phyloP scores from a whole-genome alignment of 2,329 filamentous ascomycete species.

The Colletotrichum ledebouriae region DNA sequence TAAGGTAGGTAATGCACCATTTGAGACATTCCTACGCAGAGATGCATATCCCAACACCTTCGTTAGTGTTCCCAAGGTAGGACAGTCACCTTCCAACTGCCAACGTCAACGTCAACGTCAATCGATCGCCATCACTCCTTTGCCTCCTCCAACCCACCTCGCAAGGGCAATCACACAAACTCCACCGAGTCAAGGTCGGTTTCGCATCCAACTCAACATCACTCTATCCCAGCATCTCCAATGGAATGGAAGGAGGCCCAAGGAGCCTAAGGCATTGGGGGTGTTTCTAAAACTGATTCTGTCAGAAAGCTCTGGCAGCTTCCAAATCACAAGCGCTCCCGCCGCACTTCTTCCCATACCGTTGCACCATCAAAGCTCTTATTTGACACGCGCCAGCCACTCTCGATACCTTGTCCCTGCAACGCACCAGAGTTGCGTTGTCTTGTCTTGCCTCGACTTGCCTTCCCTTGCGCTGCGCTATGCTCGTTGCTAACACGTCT shows the following conservation, averaged over 20 bases:
- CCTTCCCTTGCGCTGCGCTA: constrained; percentile 13
- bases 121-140: constrained; percentile 12
- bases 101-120: background rate
- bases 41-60: constrained; percentile 3
- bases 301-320: constrained; percentile 43
- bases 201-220: constrained; percentile 14
- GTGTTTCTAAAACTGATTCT: constrained; percentile 41
- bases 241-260: background rate
- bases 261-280: constrained; percentile 15
- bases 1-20: background rate
- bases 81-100: no score
- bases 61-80: no score
- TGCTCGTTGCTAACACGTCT: background rate
- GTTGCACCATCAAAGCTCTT: constrained; percentile 36
- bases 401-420: constrained; percentile 28
- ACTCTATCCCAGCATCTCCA: constrained; percentile 16
- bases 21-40: constrained; percentile 21
- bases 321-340: constrained; percentile 39
- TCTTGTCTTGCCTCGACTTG: background rate
- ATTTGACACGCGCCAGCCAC: constrained; percentile 37
- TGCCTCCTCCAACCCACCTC: background rate
- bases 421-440: background rate
- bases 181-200: constrained; percentile 24
- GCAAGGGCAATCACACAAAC: background rate
- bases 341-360: constrained; percentile 27